phyloP scores from a whole-genome alignment of 2,329 filamentous ascomycete species.

The Diaporthe australafricana region DNA sequence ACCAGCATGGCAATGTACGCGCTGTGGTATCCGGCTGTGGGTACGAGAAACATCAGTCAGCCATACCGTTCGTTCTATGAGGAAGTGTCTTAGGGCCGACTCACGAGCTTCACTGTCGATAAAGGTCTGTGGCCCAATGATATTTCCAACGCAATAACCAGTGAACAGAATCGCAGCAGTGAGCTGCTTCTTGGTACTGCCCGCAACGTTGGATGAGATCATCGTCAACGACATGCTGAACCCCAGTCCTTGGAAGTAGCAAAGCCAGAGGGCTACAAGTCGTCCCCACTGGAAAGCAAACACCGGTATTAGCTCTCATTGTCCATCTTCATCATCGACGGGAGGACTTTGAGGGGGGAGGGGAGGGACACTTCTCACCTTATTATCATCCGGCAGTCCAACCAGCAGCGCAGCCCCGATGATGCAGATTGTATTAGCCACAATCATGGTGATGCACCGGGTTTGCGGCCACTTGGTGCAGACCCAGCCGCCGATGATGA shows the following conservation, averaged over 20 bases:
- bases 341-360: neutral
- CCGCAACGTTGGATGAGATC: constrained; percentile 48
- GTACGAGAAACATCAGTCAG: neutral
- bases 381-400: constrained; percentile 59
- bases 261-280: constrained; percentile 66
- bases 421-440: constrained; percentile 67
- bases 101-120: constrained; percentile 55
- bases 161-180: constrained; percentile 46
- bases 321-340: too few species aligned
- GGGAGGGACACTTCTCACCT: constrained; percentile 46
- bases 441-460: constrained; percentile 65
- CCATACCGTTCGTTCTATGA: too few species aligned
- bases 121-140: constrained; percentile 49
- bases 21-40: constrained; percentile 45
- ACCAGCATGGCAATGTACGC: constrained; percentile 49
- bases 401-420: constrained; percentile 63
- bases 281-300: constrained; percentile 59
- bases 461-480: constrained; percentile 63
- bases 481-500: constrained; percentile 62
- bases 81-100: too few species aligned
- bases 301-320: neutral
- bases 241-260: constrained; percentile 48
- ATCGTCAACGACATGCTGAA: constrained; percentile 49
- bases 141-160: constrained; percentile 48
- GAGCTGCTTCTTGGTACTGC: constrained; percentile 49